These are phyloP conservation scores for Rosa rugosa DNA, from an alignment of 306 rosid genomes.

Conservation along the genomic window DNA sequence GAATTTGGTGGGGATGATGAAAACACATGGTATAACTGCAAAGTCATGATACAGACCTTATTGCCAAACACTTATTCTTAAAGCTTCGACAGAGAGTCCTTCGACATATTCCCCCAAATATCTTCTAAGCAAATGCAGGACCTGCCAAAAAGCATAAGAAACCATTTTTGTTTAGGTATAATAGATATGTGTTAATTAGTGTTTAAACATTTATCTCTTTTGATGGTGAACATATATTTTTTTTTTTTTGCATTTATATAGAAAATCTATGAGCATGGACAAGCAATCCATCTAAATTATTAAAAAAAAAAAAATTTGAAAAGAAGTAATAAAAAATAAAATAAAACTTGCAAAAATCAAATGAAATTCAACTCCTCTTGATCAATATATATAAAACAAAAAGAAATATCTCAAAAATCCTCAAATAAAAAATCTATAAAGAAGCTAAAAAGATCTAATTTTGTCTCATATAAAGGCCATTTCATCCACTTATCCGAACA, in stretches of 20 bases:
- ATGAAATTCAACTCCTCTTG: background rate
- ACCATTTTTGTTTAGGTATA: background rate
- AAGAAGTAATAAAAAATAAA: background rate
- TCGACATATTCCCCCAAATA: conserved; percentile 98
- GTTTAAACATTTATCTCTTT: background rate
- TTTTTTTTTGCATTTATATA: background rate
- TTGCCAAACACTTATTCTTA: conserved; percentile 98
- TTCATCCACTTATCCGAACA: background rate
- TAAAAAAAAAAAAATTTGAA: no score
- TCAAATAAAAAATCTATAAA: background rate
- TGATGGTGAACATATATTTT: background rate
- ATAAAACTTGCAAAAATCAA: background rate
- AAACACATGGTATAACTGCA: conserved; percentile 16
- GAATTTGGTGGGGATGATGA: background rate
- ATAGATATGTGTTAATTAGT: background rate
- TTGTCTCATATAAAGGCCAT: background rate
- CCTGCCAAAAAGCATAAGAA: conserved; percentile 42
- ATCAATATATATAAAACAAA: background rate
- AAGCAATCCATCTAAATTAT: background rate
- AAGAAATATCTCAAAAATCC: background rate
- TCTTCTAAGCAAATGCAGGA: conserved; percentile 84
- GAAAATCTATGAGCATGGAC: background rate
- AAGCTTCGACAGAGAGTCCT: conserved; percentile 89
- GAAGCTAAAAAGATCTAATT: background rate
- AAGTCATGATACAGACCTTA: conserved; percentile 59